Base-by-base conservation (phyloP, 148 eudicot species). In the Silene conica region DNA sequence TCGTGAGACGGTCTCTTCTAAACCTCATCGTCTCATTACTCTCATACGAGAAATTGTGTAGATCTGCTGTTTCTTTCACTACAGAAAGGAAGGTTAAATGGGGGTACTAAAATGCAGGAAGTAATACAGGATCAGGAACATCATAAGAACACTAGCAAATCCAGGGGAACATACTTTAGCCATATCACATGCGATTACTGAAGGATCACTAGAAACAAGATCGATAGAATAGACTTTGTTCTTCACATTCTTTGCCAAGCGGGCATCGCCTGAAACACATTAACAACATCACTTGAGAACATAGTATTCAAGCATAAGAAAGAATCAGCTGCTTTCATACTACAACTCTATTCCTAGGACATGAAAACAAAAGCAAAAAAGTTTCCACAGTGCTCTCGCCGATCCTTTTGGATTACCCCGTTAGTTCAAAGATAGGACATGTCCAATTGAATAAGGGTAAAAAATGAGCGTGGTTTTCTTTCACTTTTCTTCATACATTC, bases 181-280 rank as follows among this genome's bases (percentile, higher is more conserved):
- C 98, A 94, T 94, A 80, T 94, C 98, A 79, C 98, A 91, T n/a
- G 93, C 93, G 71, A 88, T 86, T n/a, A 94, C 97, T 31, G 97
- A 88, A 62, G 98, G 97, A 64, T 91, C 93, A 71, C 75, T 81
- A 41, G 98, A 83, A 70, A 94, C 88, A 67, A 94, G 97, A 85
- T 94, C 98, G 75, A 94, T 76, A 67, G 97, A 94, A 79, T 77
- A 88, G 70, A 94, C 98, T 87, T 91, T 91, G 75, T 94, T 94
- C 88, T 88, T 83, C 78, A 91, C 93, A 81, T 76, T 86, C 82
- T 73, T 91, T 69, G 97, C 87, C 62, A 94, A 87, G 62, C 88
- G 87, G 54, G 98, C 97, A 81, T 94, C 96, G 60, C 98, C 98
- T 94, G 89, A 28, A 58, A 73, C 69, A 8, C 19, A 59, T 34